phyloP scores from a whole-genome alignment of 768 basidiomycete species.

The Termitomyces sp. region DNA sequence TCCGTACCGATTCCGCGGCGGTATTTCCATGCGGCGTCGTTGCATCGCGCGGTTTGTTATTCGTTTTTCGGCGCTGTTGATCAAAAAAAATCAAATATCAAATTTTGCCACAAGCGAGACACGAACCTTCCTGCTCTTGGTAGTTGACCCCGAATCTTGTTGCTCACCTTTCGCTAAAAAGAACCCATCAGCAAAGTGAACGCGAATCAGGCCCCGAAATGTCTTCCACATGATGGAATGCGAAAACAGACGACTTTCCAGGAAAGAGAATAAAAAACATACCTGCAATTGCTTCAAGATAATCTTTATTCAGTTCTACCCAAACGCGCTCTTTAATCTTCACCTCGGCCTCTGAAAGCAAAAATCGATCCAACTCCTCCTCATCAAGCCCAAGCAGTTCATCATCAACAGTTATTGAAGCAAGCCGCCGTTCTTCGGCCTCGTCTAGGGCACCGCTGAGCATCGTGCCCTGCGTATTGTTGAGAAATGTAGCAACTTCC shows the following conservation, averaged over 20 bases:
- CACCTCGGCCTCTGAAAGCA: constrained; percentile 78
- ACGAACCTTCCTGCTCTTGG: constrained; percentile 81
- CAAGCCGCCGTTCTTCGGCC: constrained; percentile 60
- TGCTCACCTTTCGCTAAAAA: constrained; percentile 68
- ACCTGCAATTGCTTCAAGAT: constrained; percentile 87
- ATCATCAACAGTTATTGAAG: constrained; percentile 51
- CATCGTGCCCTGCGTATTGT: constrained; percentile 57
- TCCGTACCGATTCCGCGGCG: constrained; percentile 74
- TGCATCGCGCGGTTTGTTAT: constrained; percentile 66
- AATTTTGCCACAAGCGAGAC: constrained; percentile 33
- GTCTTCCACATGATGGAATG: constrained; percentile 2
- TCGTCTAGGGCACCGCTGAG: constrained; percentile 64
- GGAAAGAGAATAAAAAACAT: constrained; percentile 27
- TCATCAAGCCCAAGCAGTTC: constrained; percentile 84
- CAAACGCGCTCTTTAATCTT: constrained; percentile 87
- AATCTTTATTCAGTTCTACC: constrained; percentile 92
- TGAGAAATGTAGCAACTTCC: constrained; percentile 69
- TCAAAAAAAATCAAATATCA: constrained; percentile 11
- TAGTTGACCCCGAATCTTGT: constrained; percentile 35
- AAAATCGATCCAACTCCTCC: constrained; percentile 80
- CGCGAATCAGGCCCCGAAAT: constrained; percentile 4
- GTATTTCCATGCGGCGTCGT: constrained; percentile 67
- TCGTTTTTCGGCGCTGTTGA: constrained; percentile 66
- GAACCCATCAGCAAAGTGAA: constrained; percentile 42
- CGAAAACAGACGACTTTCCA: background rate